phyloP scores from a whole-genome alignment of 176 grass and related monocot genomes.

The Carex pumila region DNA sequence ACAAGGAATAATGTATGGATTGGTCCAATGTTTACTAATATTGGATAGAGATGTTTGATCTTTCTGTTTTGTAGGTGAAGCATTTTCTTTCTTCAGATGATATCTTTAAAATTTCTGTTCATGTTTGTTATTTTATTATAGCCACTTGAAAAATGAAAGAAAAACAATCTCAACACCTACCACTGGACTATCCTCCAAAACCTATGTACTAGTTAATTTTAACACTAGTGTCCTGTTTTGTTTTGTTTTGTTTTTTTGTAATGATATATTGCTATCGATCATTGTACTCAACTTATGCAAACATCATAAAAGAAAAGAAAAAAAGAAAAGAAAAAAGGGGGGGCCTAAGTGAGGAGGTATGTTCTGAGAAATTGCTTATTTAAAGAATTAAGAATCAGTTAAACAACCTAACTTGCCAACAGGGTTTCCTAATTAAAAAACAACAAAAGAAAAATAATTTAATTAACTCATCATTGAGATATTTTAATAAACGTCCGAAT shows the following conservation, averaged over 20 bases:
- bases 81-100: not conserved
- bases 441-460: not conserved
- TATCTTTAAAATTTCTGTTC: not conserved
- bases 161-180: not conserved
- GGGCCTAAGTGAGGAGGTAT: not conserved
- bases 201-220: not conserved
- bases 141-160: not conserved
- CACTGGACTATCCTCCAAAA: not conserved
- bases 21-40: not conserved
- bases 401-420: not conserved
- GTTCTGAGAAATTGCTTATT: not conserved
- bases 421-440: not conserved
- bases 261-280: not conserved
- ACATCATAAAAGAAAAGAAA: not conserved
- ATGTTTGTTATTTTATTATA: not conserved
- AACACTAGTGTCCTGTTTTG: not conserved
- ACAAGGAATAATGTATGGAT: not conserved
- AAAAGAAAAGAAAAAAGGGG: not conserved
- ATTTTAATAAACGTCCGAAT: not conserved
- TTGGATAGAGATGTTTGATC: conserved; percentile 18
- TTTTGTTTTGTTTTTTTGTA: not conserved
- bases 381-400: not conserved
- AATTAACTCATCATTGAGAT: conserved; percentile 2
- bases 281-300: not conserved
- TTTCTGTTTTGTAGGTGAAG: not conserved